Evolutionary conservation across 2,329 filamentous ascomycete species (phyloP).

Genomic region (Penicillium sclerotiorum): DNA sequence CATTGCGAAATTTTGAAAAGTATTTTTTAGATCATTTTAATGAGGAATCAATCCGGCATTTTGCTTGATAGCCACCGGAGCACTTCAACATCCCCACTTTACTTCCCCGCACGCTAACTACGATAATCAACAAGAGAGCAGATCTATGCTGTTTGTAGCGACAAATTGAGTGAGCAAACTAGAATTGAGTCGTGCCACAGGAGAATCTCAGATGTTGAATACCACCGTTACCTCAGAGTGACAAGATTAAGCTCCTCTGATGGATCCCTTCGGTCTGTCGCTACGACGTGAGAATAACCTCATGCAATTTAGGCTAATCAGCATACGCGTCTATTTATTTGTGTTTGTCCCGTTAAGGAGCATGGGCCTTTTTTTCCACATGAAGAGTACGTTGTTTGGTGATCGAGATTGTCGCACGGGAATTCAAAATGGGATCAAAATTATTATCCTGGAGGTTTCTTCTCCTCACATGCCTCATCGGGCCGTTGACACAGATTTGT

Average conservation of each 20-base stretch:
- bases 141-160: not conserved
- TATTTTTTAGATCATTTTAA: too few relatives aligned
- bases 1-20: too few relatives aligned
- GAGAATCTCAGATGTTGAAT: not conserved
- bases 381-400: too few relatives aligned
- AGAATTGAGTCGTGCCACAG: not conserved
- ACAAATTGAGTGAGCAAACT: not conserved
- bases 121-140: not conserved
- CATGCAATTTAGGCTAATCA: not conserved
- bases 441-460: too few relatives aligned
- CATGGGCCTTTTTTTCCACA: too few relatives aligned
- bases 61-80: not conserved
- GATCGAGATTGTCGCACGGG: too few relatives aligned
- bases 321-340: too few relatives aligned
- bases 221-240: not conserved
- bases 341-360: too few relatives aligned
- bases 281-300: not conserved
- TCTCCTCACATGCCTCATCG: too few relatives aligned
- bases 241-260: not conserved
- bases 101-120: not conserved
- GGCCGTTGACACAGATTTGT: too few relatives aligned
- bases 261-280: not conserved
- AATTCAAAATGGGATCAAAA: too few relatives aligned
- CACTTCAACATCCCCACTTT: not conserved
- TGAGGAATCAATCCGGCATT: not conserved